Conservation (phyloP, 2,329 filamentous ascomycete species). For the Capronia americana region DNA sequence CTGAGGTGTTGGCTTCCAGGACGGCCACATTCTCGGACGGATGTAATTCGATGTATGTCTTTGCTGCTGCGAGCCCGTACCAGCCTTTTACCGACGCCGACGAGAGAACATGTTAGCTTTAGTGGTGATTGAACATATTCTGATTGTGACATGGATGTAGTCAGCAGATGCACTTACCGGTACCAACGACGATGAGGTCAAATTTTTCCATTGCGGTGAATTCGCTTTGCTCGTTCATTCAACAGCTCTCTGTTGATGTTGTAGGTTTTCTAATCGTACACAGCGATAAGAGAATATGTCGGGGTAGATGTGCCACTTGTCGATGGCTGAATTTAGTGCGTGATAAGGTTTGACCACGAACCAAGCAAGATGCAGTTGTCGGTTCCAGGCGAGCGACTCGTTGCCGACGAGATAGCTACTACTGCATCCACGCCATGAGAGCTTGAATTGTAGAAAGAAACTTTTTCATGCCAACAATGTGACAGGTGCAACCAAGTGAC, state of each 20-base stretch:
- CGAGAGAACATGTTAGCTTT: slow-evolving; percentile 53
- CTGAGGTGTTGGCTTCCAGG: slow-evolving; percentile 62
- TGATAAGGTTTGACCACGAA: not conserved
- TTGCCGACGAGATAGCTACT: not conserved
- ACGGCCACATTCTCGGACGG: slow-evolving; percentile 63
- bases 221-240: not conserved
- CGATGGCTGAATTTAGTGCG: not conserved
- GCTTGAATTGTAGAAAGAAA: not conserved
- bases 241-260: not conserved
- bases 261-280: not conserved
- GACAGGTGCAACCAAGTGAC: not conserved
- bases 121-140: slow-evolving; percentile 64
- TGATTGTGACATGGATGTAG: not conserved
- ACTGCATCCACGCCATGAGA: not conserved
- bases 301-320: not conserved
- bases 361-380: not conserved
- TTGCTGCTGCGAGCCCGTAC: slow-evolving; percentile 67
- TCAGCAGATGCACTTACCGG: not conserved
- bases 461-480: not conserved
- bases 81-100: slow-evolving; percentile 47
- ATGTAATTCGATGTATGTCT: slow-evolving; percentile 65
- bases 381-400: not conserved
- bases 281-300: not conserved
- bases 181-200: not conserved
- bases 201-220: not conserved